Evolutionary conservation across 108 stramenopile genomes (phyloP).

Genomic region (Pseudonitzschia multiseries): DNA sequence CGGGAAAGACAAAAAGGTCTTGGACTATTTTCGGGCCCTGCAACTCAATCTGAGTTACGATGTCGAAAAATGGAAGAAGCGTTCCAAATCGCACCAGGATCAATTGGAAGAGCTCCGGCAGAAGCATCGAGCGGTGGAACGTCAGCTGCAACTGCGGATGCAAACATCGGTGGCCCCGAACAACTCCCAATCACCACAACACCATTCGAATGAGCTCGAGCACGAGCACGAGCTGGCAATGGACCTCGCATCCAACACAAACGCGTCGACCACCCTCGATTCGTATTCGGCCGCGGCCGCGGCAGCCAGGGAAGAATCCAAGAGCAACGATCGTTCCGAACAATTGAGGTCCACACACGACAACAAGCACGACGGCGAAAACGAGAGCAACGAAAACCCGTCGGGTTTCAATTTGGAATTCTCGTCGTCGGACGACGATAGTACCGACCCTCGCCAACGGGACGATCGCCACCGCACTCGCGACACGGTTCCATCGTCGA

Average conservation of each 20-base stretch:
- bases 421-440: slow-evolving; percentile 21
- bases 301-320: neutral
- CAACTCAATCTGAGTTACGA: slow-evolving; percentile 72
- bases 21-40: slow-evolving; percentile 62
- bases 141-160: neutral
- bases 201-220: neutral
- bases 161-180: neutral
- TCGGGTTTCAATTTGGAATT: slow-evolving; percentile 22
- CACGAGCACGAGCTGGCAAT: too few relatives aligned
- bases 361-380: too few relatives aligned
- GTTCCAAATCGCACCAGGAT: slow-evolving; percentile 36
- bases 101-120: slow-evolving; percentile 18
- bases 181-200: neutral
- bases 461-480: neutral
- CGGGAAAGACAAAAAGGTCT: slow-evolving; percentile 48
- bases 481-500: neutral
- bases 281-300: too few relatives aligned
- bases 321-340: neutral
- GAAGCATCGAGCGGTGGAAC: neutral
- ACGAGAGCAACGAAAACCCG: too few relatives aligned
- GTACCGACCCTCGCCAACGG: slow-evolving; percentile 1
- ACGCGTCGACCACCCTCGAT: neutral
- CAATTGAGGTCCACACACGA: too few relatives aligned
- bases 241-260: neutral
- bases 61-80: slow-evolving; percentile 67